Conservation (phyloP, 169 alveolate species). For the Fabrea salina region DNA sequence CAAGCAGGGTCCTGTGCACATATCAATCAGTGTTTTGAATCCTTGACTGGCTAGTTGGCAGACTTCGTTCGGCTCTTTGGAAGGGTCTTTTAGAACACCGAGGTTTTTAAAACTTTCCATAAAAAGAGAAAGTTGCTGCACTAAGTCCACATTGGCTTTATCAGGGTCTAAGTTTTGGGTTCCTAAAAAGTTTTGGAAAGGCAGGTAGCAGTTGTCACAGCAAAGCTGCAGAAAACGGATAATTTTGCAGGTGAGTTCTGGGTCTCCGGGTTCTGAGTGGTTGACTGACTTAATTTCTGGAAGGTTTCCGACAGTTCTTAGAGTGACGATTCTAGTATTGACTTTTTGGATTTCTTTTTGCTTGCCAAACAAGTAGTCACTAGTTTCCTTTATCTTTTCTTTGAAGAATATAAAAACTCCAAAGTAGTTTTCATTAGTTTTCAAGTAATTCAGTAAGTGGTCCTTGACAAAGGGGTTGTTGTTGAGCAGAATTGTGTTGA, state of each 20-base stretch:
- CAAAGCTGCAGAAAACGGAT: neutral
- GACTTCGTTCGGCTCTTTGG: neutral
- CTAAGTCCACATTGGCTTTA: constrained; percentile 20
- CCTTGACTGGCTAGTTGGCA: constrained; percentile 1
- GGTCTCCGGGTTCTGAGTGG: neutral
- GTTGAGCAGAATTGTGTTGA: neutral
- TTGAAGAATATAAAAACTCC: neutral
- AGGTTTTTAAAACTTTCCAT: neutral
- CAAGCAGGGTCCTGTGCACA: constrained; percentile 15
- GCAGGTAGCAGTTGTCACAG: constrained; percentile 31
- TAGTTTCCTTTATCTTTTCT: neutral
- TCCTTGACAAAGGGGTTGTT: neutral
- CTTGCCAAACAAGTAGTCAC: neutral
- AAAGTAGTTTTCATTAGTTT: neutral
- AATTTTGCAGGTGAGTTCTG: neutral
- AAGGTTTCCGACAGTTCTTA: neutral
- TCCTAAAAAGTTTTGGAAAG: constrained; percentile 26
- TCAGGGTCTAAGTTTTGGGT: neutral
- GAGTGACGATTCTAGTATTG: too few species aligned
- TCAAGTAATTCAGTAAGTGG: neutral
- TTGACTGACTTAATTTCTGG: neutral
- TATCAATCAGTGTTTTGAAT: neutral
- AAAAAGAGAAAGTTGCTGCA: neutral
- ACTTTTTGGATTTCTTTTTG: neutral
- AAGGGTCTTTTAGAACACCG: neutral